Conservation (phyloP, 2,329 filamentous ascomycete species). For the Verticillium longisporum region DNA sequence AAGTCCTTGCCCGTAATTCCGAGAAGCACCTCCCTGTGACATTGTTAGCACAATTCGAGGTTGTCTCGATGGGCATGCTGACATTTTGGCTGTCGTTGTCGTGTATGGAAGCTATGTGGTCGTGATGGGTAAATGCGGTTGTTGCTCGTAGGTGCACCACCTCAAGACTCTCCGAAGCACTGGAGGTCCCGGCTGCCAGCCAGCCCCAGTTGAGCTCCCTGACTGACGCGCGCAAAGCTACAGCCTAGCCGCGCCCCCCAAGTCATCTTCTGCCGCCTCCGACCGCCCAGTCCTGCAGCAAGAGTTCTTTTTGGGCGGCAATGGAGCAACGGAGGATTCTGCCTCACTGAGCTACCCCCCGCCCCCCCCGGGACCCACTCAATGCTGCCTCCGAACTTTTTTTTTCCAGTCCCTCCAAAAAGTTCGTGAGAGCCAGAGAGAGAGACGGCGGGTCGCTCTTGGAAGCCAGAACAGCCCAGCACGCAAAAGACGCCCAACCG, state of each 20-base stretch:
- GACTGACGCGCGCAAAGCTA: conserved; percentile 32
- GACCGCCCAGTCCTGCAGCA: conserved; percentile 21
- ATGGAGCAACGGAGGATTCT: conserved; percentile 8
- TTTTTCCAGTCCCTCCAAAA: conserved; percentile 14
- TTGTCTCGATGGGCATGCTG: conserved; percentile 4
- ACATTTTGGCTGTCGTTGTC: conserved; percentile 19
- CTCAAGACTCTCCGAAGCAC: neutral
- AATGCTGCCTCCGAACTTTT: conserved; percentile 21
- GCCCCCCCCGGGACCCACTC: conserved; percentile 17
- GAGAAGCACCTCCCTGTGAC: conserved; percentile 84
- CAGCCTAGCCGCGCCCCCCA: conserved; percentile 25
- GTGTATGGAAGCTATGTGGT: conserved; percentile 2
- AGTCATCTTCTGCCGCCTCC: conserved; percentile 20
- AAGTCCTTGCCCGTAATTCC: conserved; percentile 99
- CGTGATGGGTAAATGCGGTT: neutral
- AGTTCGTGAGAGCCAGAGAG: conserved; percentile 11
- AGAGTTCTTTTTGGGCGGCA: neutral
- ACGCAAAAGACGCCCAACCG: conserved; percentile 9
- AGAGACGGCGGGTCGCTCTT: conserved; percentile 16
- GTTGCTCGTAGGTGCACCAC: neutral
- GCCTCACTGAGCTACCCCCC: conserved; percentile 17
- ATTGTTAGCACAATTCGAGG: neutral
- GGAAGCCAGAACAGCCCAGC: conserved; percentile 9
- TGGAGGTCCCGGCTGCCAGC: conserved; percentile 7
- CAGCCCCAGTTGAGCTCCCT: conserved; percentile 8